Percentiles rank a stretch among this genome's conserved stretches.
phyloP scores from a whole-genome alignment of 1,284 basidiomycete species.

The Rhodotorula mucilaginosa region DNA sequence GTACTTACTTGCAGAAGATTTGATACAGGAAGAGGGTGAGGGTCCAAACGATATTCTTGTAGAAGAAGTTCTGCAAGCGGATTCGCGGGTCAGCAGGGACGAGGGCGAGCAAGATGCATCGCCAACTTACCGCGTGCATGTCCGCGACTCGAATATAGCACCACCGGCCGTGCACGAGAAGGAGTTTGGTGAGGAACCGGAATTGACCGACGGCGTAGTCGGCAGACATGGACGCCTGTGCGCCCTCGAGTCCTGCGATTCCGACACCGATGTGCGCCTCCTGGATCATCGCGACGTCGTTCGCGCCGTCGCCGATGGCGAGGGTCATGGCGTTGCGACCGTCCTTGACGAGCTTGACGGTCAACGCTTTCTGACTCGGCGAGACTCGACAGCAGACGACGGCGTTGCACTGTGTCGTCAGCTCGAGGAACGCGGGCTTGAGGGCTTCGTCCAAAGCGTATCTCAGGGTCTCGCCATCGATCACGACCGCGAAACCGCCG shows the following conservation, averaged over 20 bases:
- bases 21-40: constrained; percentile 92
- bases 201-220: constrained; percentile 99
- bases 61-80: constrained; percentile 78
- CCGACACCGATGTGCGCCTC: constrained; percentile 97
- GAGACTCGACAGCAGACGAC: constrained; percentile 97
- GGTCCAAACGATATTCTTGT: constrained; percentile 93
- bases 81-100: not conserved
- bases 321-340: constrained; percentile 93
- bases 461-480: constrained; percentile 89
- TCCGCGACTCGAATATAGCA: constrained; percentile 95
- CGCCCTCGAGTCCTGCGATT: constrained; percentile 88
- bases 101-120: constrained; percentile 64
- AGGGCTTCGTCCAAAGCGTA: constrained; percentile 74
- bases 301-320: constrained; percentile 90
- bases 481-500: constrained; percentile 68
- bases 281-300: constrained; percentile 97
- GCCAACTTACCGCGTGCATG: constrained; percentile 37
- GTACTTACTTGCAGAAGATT: constrained; percentile 71
- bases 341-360: constrained; percentile 92
- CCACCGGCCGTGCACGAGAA: constrained; percentile 94
- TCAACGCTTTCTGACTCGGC: constrained; percentile 92
- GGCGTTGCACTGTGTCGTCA: constrained; percentile 93
- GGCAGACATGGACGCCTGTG: constrained; percentile 97
- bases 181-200: constrained; percentile 80
- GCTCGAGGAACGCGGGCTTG: constrained; percentile 80